These are phyloP conservation scores for Cutaneotrichosporon dermatis DNA, from an alignment of 1,284 basidiomycete species.

Conservation along the genomic window DNA sequence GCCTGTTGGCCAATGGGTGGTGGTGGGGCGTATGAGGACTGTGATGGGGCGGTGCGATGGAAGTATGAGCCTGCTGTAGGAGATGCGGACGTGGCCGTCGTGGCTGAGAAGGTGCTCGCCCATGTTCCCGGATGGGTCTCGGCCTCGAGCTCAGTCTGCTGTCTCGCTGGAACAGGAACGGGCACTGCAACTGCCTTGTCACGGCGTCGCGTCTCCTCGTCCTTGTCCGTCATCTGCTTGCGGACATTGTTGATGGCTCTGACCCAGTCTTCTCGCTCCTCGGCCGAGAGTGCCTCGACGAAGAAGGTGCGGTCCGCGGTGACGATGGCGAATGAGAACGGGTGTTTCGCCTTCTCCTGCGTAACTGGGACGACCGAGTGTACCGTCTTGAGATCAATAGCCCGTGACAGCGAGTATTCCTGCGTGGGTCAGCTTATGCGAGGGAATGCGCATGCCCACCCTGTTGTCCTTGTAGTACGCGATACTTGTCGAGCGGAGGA, in stretches of 20 bases:
- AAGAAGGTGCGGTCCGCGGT: conserved; percentile 90
- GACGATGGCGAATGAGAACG: conserved; percentile 87
- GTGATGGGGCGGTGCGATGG: not conserved
- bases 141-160: conserved; percentile 4
- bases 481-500: conserved; percentile 81
- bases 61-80: not conserved
- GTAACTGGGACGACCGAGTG: conserved; percentile 84
- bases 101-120: conserved; percentile 17
- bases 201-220: conserved; percentile 26
- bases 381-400: conserved; percentile 82
- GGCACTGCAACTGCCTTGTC: not conserved
- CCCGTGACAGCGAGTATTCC: conserved; percentile 85
- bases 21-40: not conserved
- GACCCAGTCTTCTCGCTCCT: conserved; percentile 81
- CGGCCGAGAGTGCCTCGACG: conserved; percentile 67
- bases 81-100: not conserved
- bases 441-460: no score
- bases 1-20: not conserved
- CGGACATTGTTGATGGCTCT: conserved; percentile 72
- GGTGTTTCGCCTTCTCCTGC: conserved; percentile 71
- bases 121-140: conserved; percentile 31
- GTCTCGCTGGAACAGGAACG: not conserved
- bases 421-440: no score
- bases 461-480: conserved; percentile 93
- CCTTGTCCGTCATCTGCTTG: conserved; percentile 56